Evolutionary conservation across 805 yeast genomes (phyloP), one percentile per base, ranked within the genome.

Genomic region (Starmerella powellii): DNA sequence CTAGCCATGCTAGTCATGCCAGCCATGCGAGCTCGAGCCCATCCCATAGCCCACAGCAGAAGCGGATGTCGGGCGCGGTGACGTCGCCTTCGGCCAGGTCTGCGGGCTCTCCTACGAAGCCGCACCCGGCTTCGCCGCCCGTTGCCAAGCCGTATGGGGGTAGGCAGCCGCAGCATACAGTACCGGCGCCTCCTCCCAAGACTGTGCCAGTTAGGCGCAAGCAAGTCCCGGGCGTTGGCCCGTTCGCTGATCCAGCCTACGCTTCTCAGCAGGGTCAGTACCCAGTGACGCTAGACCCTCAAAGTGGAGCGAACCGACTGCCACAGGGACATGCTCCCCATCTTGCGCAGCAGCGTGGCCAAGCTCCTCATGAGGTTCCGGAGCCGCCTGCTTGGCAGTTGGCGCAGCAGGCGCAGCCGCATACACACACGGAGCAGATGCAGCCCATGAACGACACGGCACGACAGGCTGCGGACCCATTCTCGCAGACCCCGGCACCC

Each of bases 121-220:
- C 37, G 11, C 31, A 24, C 23, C 18, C 23, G 13, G 16, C 33
- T 5, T 6, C 24, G 10, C 26, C 26, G 26, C 26, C 26, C 10
- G 6, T 11, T 27, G 39, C 27, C 17, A 16, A 40, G 11, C 38
- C 38, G 19, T 34, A 40, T 31, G 23, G 40, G 31, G 31, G 35
- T 11, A 31, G 5, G 34, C 24, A 17, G 32, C 44, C n/a, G 17
- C 40, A 15, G 30, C 23, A 28, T 16, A 17, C 44, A 3, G 17
- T 30, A 19, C 32, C 40, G 34, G 38, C 43, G 13, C 50, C 46
- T 13, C 33, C 42, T 11, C 49, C 47, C 19, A 40, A 41, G 26
- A 44, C 40, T 23, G 48, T 32, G 8, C 54, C 54, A 11, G 44
- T 50, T 21, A 41, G 44, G 5, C 45, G 54, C 31, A 50, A 50